These are phyloP conservation scores for Cylindrotheca closterium DNA, from an alignment of 108 stramenopile genomes.

Conservation along the genomic window DNA sequence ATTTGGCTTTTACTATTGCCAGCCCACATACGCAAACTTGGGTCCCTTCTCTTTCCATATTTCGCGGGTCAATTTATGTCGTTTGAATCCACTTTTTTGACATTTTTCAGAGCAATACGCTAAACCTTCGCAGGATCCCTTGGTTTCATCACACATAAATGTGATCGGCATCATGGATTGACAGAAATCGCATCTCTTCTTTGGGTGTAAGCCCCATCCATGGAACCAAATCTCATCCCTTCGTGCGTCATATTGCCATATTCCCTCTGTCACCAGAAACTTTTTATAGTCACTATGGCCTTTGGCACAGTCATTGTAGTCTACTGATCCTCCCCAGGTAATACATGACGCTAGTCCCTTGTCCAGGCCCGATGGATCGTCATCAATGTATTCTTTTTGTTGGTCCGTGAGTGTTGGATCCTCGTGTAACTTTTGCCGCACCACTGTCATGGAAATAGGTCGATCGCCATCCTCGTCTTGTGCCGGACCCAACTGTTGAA, in stretches of 20 bases:
- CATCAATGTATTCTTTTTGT: slow-evolving; percentile 33
- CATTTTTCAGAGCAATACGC: slow-evolving; percentile 24
- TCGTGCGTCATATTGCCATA: slow-evolving; percentile 29
- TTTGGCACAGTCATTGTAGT: slow-evolving; percentile 26
- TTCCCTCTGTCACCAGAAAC: slow-evolving; percentile 16
- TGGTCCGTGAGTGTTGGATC: slow-evolving; percentile 18
- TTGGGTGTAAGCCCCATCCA: slow-evolving; percentile 32
- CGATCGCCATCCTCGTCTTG: background rate
- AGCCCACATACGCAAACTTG: background rate
- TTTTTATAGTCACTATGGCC: slow-evolving; percentile 19
- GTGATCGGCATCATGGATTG: slow-evolving; percentile 19
- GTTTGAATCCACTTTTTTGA: slow-evolving; percentile 29
- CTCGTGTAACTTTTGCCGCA: slow-evolving; percentile 8
- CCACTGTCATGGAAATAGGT: slow-evolving; percentile 10
- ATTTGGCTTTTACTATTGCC: too few species aligned
- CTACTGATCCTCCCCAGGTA: slow-evolving; percentile 30
- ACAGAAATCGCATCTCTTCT: slow-evolving; percentile 31
- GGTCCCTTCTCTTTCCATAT: slow-evolving; percentile 13
- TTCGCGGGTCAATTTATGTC: slow-evolving; percentile 30
- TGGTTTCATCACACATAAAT: slow-evolving; percentile 13
- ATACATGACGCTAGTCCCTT: slow-evolving; percentile 20
- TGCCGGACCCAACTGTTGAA: slow-evolving; percentile 10
- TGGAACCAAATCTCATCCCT: slow-evolving; percentile 35
- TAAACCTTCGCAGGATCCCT: slow-evolving; percentile 24
- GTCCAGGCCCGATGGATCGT: slow-evolving; percentile 31